Base-by-base conservation (phyloP, 2,329 filamentous ascomycete species). In the Alternaria brassicae region DNA sequence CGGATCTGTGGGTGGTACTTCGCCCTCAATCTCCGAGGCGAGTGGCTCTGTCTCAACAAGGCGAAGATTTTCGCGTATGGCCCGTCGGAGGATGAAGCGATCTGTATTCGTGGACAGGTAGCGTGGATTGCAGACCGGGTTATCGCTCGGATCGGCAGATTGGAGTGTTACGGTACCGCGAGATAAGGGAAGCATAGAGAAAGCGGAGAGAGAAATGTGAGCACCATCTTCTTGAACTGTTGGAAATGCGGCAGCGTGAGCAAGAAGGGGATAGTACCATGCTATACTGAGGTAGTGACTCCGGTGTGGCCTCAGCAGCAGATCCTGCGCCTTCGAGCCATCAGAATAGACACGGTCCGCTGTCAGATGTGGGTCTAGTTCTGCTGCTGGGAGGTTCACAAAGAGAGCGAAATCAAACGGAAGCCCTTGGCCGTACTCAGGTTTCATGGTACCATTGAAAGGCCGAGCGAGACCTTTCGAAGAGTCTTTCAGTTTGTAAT, bases 21-120 rank as follows among this genome's bases (percentile, higher is more conserved):
- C 62, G 23, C 60, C 56, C 7, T 58, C 62, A 5, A 67, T 25
- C 34, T 54, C 40, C 3, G 19, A 48, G 42, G 53, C 51, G 15
- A 71, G 41, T 7, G 65, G 62, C 13, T 55, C 61, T 1, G 66
- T 65, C 3, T 58, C 49, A 0, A 56, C 48, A 7, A 69, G 41
- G 9, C 17, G 52, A 39, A 63, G 53, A 34, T 17, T 63, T 34
- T 34, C 53, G 39, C 60, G 68, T 23, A 70, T 55, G 17, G 67
- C 66, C 15, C 34, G 47, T 4, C 69, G 62, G 1, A 71, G 21
- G 34, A 68, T 62, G 25, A 53, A 66, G 27, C 69, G 67, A 41
- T 74, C 70, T 25, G 68, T 66, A 15, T 56, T 34, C 1, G 69
- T 73, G 2, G 62, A 67, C 8, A 69, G 56, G 56, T 61, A 73